Evolutionary conservation across 176 grass and related monocot genomes (phyloP).

Genomic region (Ananas comosus): DNA sequence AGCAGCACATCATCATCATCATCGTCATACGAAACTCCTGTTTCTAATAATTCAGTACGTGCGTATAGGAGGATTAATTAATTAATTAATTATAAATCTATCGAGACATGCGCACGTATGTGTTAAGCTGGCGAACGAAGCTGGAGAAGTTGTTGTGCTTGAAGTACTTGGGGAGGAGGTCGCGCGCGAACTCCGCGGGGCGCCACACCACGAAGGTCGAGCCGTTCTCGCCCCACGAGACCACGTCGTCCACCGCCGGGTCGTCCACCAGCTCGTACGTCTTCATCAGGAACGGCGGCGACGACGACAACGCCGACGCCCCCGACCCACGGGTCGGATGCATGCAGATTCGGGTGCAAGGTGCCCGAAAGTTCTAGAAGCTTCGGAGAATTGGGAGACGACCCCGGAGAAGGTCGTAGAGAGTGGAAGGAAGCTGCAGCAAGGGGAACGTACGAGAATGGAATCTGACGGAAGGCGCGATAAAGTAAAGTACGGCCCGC

Average conservation of each 20-base stretch:
- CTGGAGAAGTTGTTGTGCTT: constrained; percentile 29
- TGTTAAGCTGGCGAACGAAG: constrained; percentile 26
- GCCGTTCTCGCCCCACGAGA: constrained; percentile 17
- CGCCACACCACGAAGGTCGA: constrained; percentile 17
- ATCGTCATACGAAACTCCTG: too few relatives aligned
- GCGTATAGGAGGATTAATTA: too few relatives aligned
- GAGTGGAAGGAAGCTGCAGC: too few relatives aligned
- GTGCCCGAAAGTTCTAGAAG: too few relatives aligned
- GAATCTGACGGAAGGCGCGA: too few relatives aligned
- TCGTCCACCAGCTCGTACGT: constrained; percentile 22
- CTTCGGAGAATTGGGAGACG: too few relatives aligned
- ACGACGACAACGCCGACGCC: not conserved
- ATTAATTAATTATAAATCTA: too few relatives aligned
- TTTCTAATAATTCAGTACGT: too few relatives aligned
- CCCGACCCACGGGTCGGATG: not conserved
- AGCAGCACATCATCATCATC: too few relatives aligned
- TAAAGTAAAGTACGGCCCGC: too few relatives aligned
- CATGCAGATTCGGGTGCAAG: not conserved
- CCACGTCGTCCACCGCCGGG: constrained; percentile 10
- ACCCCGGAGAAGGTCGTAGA: too few relatives aligned
- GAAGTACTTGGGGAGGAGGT: constrained; percentile 19
- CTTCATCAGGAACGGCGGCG: constrained; percentile 17
- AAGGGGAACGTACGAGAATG: too few relatives aligned
- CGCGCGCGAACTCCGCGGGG: constrained; percentile 15
- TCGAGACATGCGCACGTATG: constrained; percentile 4